Percentiles rank a stretch among this genome's conserved stretches.
These are phyloP conservation scores for Talaromyces adpressus DNA, from an alignment of 495 filamentous ascomycete genomes.

Conservation along the genomic window DNA sequence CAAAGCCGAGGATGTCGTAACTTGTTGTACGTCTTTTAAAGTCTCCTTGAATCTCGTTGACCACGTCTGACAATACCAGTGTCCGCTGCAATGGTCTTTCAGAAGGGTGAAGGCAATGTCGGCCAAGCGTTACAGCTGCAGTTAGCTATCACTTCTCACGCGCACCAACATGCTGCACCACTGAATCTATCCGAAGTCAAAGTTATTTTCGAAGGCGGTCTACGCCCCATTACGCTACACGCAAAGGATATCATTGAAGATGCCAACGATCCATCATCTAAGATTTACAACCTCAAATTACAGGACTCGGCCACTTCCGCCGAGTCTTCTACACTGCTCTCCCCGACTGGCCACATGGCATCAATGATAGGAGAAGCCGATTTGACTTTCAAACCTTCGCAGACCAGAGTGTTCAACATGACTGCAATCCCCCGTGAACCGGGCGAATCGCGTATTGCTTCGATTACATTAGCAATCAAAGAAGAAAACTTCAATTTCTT, in stretches of 20 bases:
- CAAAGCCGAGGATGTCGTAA: slow-evolving; percentile 58
- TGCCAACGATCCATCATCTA: slow-evolving; percentile 16
- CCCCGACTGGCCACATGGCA: slow-evolving; percentile 31
- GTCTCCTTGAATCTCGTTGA: not conserved
- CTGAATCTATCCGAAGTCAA: slow-evolving; percentile 58
- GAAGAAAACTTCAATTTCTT: slow-evolving; percentile 62
- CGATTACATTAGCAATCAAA: slow-evolving; percentile 54
- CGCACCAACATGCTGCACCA: slow-evolving; percentile 54
- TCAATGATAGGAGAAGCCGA: slow-evolving; percentile 52
- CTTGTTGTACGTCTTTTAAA: slow-evolving; percentile 48
- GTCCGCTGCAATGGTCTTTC: slow-evolving; percentile 66
- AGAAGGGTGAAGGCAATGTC: slow-evolving; percentile 68
- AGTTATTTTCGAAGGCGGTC: slow-evolving; percentile 60
- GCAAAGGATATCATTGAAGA: slow-evolving; percentile 24
- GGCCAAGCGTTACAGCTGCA: slow-evolving; percentile 72
- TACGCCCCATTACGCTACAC: slow-evolving; percentile 49
- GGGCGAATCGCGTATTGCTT: slow-evolving; percentile 62
- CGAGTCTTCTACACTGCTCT: slow-evolving; percentile 26
- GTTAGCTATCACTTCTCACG: slow-evolving; percentile 62
- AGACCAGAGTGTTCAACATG: slow-evolving; percentile 65
- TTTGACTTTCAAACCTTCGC: slow-evolving; percentile 60
- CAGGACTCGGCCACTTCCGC: slow-evolving; percentile 25
- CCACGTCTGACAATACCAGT: slow-evolving; percentile 31
- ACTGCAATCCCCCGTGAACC: slow-evolving; percentile 71
- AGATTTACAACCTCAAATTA: slow-evolving; percentile 25